Evolutionary conservation across 495 filamentous ascomycete genomes (phyloP), one percentile per base, ranked within the genome.

Genomic region (Penicillium paxilli): DNA sequence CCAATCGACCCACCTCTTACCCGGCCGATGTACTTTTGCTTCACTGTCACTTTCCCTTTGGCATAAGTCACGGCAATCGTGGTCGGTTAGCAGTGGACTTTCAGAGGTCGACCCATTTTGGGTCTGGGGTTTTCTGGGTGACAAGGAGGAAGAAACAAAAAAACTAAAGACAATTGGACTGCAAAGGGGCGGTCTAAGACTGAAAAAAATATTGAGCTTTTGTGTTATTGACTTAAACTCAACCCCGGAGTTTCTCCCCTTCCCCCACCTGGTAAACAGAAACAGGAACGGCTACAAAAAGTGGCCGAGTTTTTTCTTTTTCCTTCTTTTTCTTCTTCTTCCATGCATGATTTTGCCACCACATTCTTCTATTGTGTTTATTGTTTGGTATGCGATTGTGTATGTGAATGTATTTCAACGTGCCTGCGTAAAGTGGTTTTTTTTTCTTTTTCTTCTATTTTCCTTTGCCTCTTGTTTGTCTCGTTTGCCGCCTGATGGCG

Each of bases 401-500:
- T 14, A 5, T 37, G 8, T 37, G 10, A 38, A 38, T 38, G 35
- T 4, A 12, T 32, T 44, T 45, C 35, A 51, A 50, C 49, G 51
- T 60, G 28, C 44, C 24, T 21, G 11, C 44, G 38, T 46, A 46
- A 49, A 49, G 40, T 58, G 33, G 20, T 52, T 57, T 52, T 32
- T 42, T 52, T 25, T 47, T 10, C 46, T 48, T 44, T 56, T 40
- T 51, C 10, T 47, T 54, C 21, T 26, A 28, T 26, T 16, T 46
- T 46, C 30, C 17, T 51, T 54, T 20, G 12, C 30, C 22, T 52
- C 30, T 60, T 11, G 19, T 22, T 42, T 42, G 20, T 22, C 19
- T 14, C n/a, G 23, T 5, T 42, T 10, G 5, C 23, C 10, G 40
- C 1, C 12, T 20, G 19, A 23, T n/a, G n/a, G n/a, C 40, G 40